Evolutionary conservation across 495 filamentous ascomycete species (phyloP), one percentile per base, ranked within the genome.

Genomic region (Daldinia caldariorum): DNA sequence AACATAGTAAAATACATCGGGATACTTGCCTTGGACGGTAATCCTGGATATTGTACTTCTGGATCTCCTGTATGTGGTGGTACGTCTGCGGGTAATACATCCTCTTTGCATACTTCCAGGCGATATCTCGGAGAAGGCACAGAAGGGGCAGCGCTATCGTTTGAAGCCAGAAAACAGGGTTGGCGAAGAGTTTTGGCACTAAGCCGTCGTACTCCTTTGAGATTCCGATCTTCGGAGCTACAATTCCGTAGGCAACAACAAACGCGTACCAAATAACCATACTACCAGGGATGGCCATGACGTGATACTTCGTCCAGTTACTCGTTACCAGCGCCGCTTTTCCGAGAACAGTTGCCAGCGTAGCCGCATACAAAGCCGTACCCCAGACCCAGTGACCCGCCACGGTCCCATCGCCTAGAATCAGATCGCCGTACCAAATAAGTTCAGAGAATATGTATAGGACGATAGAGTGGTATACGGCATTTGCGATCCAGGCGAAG

Each of bases 11-110:
- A 14, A 16, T 14, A 3, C 1, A 12, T 26, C 6, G 22, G 59
- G 58, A 69, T 26, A 74, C 82, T 59, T 87, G 91, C 86, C 94
- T 84, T 45, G 95, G 95, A 67, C 96, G 86, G 78, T 99, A 99
- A 82, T 99, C 96, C 80, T 98, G 96, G 59, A 99, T 96, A 74
- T 99, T 99, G 82, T 97, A 99, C 80, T 99, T 99, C 79, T 99
- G 96, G 70, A 99, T 99, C 81, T 99, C 96, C 81, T 99, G 96
- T 49, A 99, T 93, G 79, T 99, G 96, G 73, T 99, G 96, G 75
- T 99, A 99, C 35, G 92, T 87, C 82, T 97, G 92, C 41, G 96
- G 96, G 64, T 88, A 89, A 82, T 97, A 97, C 92, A 99, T 96
- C 41, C 96, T 89, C 83, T 97, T 97, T 67, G 89, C 89, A 74